These are phyloP conservation scores for Lactuca saligna DNA, from an alignment of 129 eudicot species.

Conservation along the genomic window DNA sequence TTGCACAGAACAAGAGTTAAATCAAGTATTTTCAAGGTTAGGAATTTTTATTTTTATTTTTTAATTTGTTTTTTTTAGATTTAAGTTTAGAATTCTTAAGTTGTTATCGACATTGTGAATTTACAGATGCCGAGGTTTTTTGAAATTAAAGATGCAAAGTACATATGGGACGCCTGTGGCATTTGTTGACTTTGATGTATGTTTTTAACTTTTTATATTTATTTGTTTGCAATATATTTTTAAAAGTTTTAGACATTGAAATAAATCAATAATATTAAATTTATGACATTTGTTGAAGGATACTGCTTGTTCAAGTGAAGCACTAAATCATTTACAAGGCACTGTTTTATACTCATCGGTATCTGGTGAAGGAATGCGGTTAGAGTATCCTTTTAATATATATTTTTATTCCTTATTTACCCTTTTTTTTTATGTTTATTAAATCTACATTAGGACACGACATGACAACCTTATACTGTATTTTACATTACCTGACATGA, in stretches of 20 bases:
- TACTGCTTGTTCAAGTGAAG: constrained; percentile 82
- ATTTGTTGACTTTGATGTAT: constrained; percentile 91
- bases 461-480: neutral
- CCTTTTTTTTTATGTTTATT: neutral
- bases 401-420: neutral
- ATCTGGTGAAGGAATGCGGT: constrained; percentile 83
- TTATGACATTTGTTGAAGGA: constrained; percentile 51
- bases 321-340: constrained; percentile 78
- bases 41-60: neutral
- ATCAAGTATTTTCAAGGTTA: constrained; percentile 87
- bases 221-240: neutral
- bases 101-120: constrained; percentile 5
- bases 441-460: neutral
- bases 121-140: constrained; percentile 76
- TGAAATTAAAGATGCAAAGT: constrained; percentile 90
- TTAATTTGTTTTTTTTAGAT: neutral
- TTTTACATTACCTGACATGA: no score
- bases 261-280: neutral
- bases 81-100: neutral
- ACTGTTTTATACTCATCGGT: constrained; percentile 67
- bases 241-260: neutral
- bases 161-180: constrained; percentile 95
- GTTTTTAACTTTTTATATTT: neutral
- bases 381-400: constrained; percentile 84
- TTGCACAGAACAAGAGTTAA: constrained; percentile 82